Conservation (phyloP, 2,329 filamentous ascomycete species). For the Chrysoporthe puriensis region DNA sequence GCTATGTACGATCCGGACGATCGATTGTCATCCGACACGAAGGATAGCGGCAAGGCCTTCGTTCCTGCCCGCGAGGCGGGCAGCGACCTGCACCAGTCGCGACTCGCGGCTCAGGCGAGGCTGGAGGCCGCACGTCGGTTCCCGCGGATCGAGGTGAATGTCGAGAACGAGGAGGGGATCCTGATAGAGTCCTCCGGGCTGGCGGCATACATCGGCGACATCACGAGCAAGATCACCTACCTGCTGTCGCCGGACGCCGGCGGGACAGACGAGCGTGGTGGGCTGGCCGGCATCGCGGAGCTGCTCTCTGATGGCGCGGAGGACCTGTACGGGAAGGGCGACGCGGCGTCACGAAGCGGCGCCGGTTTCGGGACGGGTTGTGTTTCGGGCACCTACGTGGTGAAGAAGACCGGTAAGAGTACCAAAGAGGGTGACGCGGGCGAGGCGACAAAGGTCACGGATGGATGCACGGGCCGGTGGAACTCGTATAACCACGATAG, state of each 20-base stretch:
- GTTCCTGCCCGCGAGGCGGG: conserved; percentile 30
- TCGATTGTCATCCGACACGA: conserved; percentile 18
- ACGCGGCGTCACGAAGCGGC: conserved; percentile 20
- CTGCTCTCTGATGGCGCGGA: conserved; percentile 54
- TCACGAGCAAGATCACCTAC: conserved; percentile 64
- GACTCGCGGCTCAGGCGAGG: conserved; percentile 67
- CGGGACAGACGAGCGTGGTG: conserved; percentile 59
- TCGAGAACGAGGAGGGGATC: conserved; percentile 57
- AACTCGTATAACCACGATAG: conserved; percentile 34
- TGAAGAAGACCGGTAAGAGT: conserved; percentile 26
- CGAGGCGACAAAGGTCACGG: conserved; percentile 26
- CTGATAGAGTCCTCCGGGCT: conserved; percentile 58
- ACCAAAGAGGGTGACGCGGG: conserved; percentile 25
- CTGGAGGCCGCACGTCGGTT: conserved; percentile 60
- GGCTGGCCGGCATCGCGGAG: conserved; percentile 57
- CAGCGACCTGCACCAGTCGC: conserved; percentile 54
- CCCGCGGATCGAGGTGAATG: conserved; percentile 62
- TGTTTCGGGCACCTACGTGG: conserved; percentile 31
- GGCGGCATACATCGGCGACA: conserved; percentile 63
- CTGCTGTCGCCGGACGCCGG: conserved; percentile 61
- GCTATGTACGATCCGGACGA: neutral
- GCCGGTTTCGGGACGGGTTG: conserved; percentile 24
- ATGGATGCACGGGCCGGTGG: conserved; percentile 41
- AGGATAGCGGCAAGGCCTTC: conserved; percentile 22
- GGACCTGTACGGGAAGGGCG: conserved; percentile 35